Base-by-base conservation (phyloP, 2,329 filamentous ascomycete species). In the Colletotrichum sp. region DNA sequence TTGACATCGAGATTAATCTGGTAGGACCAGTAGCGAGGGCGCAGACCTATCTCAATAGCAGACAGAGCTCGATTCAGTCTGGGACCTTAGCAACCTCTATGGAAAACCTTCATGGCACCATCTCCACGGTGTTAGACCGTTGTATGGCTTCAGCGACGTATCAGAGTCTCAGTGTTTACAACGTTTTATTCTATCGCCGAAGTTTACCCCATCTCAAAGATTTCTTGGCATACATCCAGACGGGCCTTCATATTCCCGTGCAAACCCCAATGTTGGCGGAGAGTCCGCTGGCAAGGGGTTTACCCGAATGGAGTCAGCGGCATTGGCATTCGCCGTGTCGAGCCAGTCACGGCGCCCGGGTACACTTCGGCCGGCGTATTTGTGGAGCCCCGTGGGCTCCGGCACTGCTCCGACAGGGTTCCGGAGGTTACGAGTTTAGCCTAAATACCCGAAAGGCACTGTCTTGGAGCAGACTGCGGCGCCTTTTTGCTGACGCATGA, bases 301-400 rank as follows among this genome's bases (percentile, higher is more conserved):
- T 39, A 57, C 30, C 27, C 57, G 28, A 57, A 72, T 72, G 72
- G 72, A 63, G 61, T 34, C 61, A 57, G 64, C 28, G 65, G 70
- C 22, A 71, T 66, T 74, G 68, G 72, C 72, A 72, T 55, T 71
- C 36, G 28, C 36, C 71, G 65, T 30, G 28, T n/a, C 25, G 36
- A 59, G 36, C 59, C 65, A 69, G 27, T 67, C 39, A 73, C 57
- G 66, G 59, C 69, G 13, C 22, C 74, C 70, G 63, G 74, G 64
- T 64, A 34, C 66, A 67, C 64, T 52, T 69, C 65, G 70, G 71
- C 67, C 52, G 59, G 66, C 27, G 55, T n/a, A 68, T 66, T 74
- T 76, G 65, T 69, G 74, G 74, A 28, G 64, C 48, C 48, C 74
- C 70, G 65, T 74, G 19, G 70, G 36, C 70, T 64, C 61, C 72